These are phyloP conservation scores for Colletotrichum sp. DNA, from an alignment of 2,329 filamentous ascomycete species.

Conservation along the genomic window DNA sequence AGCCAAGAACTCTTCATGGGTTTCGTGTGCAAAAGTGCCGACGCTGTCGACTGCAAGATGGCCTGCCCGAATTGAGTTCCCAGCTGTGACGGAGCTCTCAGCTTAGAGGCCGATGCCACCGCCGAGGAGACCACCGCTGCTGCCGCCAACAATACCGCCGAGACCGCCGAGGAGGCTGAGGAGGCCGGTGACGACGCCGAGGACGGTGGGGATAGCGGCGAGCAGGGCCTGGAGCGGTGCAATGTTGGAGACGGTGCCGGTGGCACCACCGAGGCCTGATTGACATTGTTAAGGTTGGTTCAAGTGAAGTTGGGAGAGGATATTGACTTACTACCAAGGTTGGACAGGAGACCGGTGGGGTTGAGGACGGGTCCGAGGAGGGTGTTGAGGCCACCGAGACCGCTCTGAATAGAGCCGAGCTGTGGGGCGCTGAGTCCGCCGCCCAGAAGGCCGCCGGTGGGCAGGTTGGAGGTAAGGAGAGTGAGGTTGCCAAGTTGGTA, in stretches of 20 bases:
- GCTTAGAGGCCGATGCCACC: background rate
- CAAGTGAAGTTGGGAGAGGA: background rate
- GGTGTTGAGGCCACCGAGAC: background rate
- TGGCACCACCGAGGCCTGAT: background rate
- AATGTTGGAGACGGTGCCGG: background rate
- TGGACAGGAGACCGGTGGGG: background rate
- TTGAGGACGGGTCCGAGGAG: background rate
- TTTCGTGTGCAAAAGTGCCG: background rate
- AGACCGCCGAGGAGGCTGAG: background rate
- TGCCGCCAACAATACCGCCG: background rate
- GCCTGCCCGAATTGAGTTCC: constrained; percentile 7
- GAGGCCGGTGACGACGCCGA: background rate
- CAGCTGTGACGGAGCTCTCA: background rate
- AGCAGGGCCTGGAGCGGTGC: background rate
- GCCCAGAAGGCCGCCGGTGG: background rate
- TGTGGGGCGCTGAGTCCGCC: background rate
- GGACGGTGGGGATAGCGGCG: background rate
- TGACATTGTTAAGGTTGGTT: background rate
- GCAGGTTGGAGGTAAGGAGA: background rate
- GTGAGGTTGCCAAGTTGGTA: background rate
- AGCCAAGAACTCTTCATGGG: background rate
- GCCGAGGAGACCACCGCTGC: background rate
- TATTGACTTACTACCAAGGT: background rate
- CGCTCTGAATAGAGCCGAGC: background rate
- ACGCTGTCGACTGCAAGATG: background rate